Evolutionary conservation across 116 monocot species (phyloP).

Genomic region (Dioscorea cayenensis): DNA sequence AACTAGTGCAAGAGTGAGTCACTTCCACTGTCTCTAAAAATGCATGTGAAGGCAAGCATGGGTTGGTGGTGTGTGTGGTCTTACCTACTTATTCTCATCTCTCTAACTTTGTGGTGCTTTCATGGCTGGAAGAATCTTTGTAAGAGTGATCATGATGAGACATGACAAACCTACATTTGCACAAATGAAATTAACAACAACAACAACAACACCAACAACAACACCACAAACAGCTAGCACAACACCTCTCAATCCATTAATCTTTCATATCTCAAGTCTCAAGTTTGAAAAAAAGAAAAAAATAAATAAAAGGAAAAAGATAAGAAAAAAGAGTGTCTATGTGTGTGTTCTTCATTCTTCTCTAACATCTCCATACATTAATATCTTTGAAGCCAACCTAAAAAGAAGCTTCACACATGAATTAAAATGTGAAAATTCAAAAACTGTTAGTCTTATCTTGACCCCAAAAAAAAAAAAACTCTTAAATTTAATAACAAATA

Average conservation of each 20-base stretch:
- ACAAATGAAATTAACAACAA: background rate
- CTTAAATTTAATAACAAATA: no score
- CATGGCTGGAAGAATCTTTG: constrained; percentile 33
- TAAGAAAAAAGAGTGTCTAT: background rate
- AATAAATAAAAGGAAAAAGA: no score
- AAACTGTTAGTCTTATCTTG: no score
- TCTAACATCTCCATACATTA: background rate
- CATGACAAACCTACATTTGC: constrained; percentile 15
- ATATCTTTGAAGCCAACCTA: constrained; percentile 29
- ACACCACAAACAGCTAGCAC: background rate
- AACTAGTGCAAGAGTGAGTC: no score
- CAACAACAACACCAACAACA: background rate
- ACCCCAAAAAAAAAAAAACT: no score
- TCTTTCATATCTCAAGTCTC: background rate
- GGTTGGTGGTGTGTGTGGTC: background rate
- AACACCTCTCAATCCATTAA: background rate
- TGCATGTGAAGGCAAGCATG: no score
- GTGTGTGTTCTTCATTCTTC: background rate
- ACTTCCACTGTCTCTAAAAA: no score
- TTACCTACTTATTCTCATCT: constrained; percentile 17
- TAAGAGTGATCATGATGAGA: constrained; percentile 34
- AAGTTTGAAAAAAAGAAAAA: no score
- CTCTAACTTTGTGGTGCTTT: constrained; percentile 16
- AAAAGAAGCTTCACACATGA: constrained; percentile 61
- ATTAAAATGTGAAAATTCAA: constrained; percentile 9